Percentiles rank a stretch among this genome's conserved stretches.
These are phyloP conservation scores for Penicillium rolfsii DNA, from an alignment of 2,329 filamentous ascomycete species.

Conservation along the genomic window DNA sequence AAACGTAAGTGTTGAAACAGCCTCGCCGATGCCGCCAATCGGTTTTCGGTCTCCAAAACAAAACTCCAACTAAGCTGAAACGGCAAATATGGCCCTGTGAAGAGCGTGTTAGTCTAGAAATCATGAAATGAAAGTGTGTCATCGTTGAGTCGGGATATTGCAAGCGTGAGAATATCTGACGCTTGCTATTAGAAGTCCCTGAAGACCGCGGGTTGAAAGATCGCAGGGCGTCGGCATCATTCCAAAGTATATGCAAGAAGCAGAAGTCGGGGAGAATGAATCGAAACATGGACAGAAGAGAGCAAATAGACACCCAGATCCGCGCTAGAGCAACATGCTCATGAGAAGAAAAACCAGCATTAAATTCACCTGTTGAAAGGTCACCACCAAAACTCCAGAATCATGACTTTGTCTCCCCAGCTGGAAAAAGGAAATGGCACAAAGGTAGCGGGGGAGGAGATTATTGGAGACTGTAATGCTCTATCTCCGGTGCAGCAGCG, in stretches of 20 bases:
- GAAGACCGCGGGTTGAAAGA: conserved; percentile 9
- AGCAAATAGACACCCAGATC: conserved; percentile 26
- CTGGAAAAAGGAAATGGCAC: conserved; percentile 27
- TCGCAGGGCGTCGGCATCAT: conserved; percentile 15
- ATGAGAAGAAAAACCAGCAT: conserved; percentile 27
- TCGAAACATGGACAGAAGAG: conserved; percentile 12
- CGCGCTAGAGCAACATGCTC: conserved; percentile 24
- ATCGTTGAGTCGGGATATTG: conserved; percentile 6
- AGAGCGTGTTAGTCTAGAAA: conserved; percentile 22
- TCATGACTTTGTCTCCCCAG: conserved; percentile 32
- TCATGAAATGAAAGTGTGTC: conserved; percentile 19
- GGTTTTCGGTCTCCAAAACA: conserved; percentile 16
- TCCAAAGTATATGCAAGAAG: conserved; percentile 21
- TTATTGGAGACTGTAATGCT: conserved; percentile 2
- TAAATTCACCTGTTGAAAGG: conserved; percentile 48
- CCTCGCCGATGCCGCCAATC: conserved; percentile 22
- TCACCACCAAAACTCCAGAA: conserved; percentile 43
- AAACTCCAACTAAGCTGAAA: conserved; percentile 7
- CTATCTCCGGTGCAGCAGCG: conserved; percentile 65
- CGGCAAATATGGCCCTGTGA: conserved; percentile 16
- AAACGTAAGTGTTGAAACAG: conserved; percentile 34
- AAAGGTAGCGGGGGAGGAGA: conserved; percentile 15
- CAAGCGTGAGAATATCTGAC: not conserved
- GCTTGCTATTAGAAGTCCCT: not conserved
- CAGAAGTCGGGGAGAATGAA: conserved; percentile 13